Base-by-base conservation (phyloP, 169 alveolate species). In the Perkinsus marinus region DNA sequence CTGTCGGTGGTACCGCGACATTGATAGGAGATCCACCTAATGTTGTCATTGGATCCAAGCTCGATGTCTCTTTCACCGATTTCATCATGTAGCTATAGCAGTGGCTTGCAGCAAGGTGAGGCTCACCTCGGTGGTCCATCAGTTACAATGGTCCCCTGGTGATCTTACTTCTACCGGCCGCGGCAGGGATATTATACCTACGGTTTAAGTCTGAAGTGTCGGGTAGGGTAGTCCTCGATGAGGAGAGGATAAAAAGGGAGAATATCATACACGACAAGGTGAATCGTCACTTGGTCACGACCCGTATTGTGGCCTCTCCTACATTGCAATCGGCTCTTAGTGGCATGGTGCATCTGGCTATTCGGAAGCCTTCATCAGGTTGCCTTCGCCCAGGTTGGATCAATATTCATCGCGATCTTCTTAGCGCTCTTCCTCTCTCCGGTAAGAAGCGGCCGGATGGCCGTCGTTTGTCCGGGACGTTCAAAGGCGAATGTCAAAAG, bases 11-110 rank as follows among this genome's bases (percentile, higher is more conserved):
- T 6, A 89, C 91, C 22, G 39, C 91, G 7, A 89, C 91, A 36
- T 17, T 89, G 46, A 89, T 89, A 0, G 91, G 91, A n/a, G 91
- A 89, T 17, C 91, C 91, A 7, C 91, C 91, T 0, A 89, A 89
- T n/a, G 46, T 89, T 16, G 91, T 89, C 43, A 89, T 89, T 37
- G 91, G 91, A n/a, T 89, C 39, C 46, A 89, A 39, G 91, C 46
- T 89, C 39, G 43, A 39, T 16, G 39, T 39, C 43, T 34, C 68
- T 19, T 39, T 89, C 46, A 39, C 79, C 30, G 79, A 57, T 30
- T 57, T 57, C 79, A 57, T 57, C 79, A 16, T 57, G 79, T 57
- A 41, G 19, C 46, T 3, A 41, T 30, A 16, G 79, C n/a, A n/a
- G n/a, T n/a, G n/a, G n/a, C n/a, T n/a, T n/a, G n/a, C n/a, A n/a